Evolutionary conservation across 768 basidiomycete genomes (phyloP), one percentile per base, ranked within the genome.

Genomic region (Kwoniella botswanensis): DNA sequence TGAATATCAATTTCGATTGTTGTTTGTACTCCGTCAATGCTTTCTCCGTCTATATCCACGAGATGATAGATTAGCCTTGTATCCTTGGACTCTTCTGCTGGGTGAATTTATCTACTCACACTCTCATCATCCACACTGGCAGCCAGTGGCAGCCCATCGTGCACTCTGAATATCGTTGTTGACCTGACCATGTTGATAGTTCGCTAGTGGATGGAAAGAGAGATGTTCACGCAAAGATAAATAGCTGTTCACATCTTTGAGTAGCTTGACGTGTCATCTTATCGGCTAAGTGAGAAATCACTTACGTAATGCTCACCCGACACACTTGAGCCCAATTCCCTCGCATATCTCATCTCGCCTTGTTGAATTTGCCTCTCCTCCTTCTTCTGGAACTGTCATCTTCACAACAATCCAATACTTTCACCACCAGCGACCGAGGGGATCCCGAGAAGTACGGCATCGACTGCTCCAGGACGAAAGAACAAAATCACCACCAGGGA

Each of bases 41-140:
- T 81, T 92, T 91, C 84, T 98, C 95, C 74, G 93, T 97, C 96
- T 98, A 74, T 22, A n/a, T 54, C 11, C 56, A 4, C 5, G 35
- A 41, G 17, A 68, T 11, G 61, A 53, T 35, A 21, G 69, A 13
- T 29, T 22, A 57, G 70, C 43, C 41, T 50, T 15, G 6, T 6
- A 2, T 18, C 29, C 6, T 35, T 35, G 35, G 35, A 35, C 35
- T 9, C 1, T 26, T 61, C 3, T 52, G 50, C 18, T 12, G 21
- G 15, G 43, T 15, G 69, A 72, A 60, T 53, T 22, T 43, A 44
- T 12, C 15, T 21, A 79, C 87, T 70, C 46, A 95, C 96, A 87
- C 93, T 90, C 83, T 98, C 96, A 80, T 98, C 97, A 81, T 99
- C 97, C 13, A 98, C 97, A 74, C 92, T 95, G 1, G 95, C 94